Evolutionary conservation across 2,329 filamentous ascomycete genomes (phyloP).

Genomic region (Neofusicoccum sp.): DNA sequence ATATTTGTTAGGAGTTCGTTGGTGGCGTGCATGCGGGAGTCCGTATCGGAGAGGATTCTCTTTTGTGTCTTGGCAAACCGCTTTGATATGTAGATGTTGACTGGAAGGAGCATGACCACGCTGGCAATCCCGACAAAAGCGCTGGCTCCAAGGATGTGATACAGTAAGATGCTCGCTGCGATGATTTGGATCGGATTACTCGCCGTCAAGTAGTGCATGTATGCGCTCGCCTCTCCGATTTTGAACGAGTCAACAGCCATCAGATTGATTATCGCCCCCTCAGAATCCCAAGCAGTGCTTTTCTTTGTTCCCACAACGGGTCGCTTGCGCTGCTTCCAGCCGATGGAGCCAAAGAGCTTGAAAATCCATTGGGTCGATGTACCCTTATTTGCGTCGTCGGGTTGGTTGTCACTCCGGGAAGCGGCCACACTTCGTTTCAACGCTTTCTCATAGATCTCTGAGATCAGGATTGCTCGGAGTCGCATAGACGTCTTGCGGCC

Average conservation of each 20-base stretch:
- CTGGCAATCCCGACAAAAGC: conserved; percentile 89
- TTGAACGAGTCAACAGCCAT: conserved; percentile 99
- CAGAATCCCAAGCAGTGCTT: conserved; percentile 71
- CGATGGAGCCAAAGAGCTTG: too few relatives aligned
- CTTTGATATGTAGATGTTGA: conserved; percentile 86
- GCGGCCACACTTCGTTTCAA: conserved; percentile 57
- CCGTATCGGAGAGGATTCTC: conserved; percentile 86
- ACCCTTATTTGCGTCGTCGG: too few relatives aligned
- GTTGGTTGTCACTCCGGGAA: conserved; percentile 24
- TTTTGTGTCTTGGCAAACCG: conserved; percentile 86
- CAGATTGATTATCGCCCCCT: conserved; percentile 98
- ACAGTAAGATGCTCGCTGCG: conserved; percentile 77
- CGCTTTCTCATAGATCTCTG: conserved; percentile 95
- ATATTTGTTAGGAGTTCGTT: conserved; percentile 98
- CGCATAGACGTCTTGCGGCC: conserved; percentile 93
- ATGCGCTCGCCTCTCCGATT: conserved; percentile 89
- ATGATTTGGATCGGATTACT: conserved; percentile 84
- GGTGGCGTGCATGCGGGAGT: conserved; percentile 92
- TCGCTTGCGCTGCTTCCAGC: too few relatives aligned
- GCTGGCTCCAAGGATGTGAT: conserved; percentile 85
- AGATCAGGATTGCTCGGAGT: conserved; percentile 89
- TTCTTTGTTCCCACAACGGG: conserved; percentile 24
- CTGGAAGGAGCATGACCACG: conserved; percentile 82
- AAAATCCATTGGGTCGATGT: too few relatives aligned
- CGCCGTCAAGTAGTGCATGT: conserved; percentile 93